Base-by-base conservation (phyloP, 306 rosid genomes). In the Medicago arabica region DNA sequence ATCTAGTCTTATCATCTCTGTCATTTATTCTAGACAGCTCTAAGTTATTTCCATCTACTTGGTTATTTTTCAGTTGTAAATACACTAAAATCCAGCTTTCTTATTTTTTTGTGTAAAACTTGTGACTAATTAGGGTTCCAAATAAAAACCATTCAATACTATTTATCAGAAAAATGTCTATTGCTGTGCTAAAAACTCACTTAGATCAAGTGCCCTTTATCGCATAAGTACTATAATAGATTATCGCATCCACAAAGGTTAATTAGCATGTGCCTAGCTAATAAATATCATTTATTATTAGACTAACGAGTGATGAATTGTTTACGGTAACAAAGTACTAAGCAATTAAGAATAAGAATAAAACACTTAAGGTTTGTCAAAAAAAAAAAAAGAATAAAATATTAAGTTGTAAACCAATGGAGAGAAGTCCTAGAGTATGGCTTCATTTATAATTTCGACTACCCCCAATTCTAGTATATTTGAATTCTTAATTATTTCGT, bases 1-100 rank as follows among this genome's bases (percentile, higher is more conserved):
- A 60, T 54, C 61, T 61, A 38, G 62, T 66, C 60, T 51, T 54
- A 63, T 50, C 54, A 47, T 66, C 16, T 1, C 16, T 36, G n/a
- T n/a, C 55, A 55, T 78, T 55, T 60, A 58, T 54, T 55, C 54
- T 75, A 46, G 28, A 61, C 12, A 67, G 61, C 44, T 60, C 58
- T 41, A 28, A 28, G 31, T 47, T 15, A 46, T 46, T 15, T 46
- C 2, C 53, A 39, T 77, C 49, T 66, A 60, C 31, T 67, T 51
- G n/a, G n/a, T n/a, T n/a, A n/a, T n/a, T n/a, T n/a, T n/a, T n/a
- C n/a, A n/a, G n/a, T n/a, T n/a, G n/a, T 65, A 59, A 50, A 53
- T 31, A 41, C 12, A 67, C 16, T 36, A 46, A 31, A 67, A 65
- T 43, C 13, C 3, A 9, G 4, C 41, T 54, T 65, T 54, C 58